Conservation (phyloP, 176 grass and related monocot genomes). For the Triticum aestivum region DNA sequence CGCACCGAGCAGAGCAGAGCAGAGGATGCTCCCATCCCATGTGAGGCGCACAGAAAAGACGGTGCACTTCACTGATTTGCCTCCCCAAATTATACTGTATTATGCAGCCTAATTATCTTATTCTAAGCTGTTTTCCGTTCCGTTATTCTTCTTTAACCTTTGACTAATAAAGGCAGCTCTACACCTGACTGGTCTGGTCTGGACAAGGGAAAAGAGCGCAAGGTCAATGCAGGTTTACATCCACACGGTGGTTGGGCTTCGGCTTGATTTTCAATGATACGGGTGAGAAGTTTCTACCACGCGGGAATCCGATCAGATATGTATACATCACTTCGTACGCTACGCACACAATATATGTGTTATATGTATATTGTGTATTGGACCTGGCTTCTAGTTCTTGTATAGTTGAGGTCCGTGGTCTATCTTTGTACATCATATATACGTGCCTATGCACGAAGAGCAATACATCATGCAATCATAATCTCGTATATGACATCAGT, state of each 20-base stretch:
- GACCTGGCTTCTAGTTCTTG: no score
- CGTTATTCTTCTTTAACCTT: neutral
- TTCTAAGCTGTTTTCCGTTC: neutral
- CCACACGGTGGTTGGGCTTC: neutral
- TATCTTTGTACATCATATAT: no score
- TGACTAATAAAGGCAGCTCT: neutral
- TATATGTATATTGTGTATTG: no score
- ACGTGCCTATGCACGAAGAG: no score
- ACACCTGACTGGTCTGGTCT: neutral
- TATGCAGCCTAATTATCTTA: no score
- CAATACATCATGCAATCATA: no score
- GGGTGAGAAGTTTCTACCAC: conserved; percentile 37
- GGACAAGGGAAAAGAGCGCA: neutral
- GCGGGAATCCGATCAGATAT: neutral
- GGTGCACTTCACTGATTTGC: neutral
- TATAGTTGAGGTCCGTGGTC: no score
- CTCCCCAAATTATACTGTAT: no score
- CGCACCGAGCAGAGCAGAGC: no score
- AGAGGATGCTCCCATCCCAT: neutral
- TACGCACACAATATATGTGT: no score
- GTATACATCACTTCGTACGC: no score
- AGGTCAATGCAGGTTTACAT: conserved; percentile 31
- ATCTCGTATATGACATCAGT: no score
- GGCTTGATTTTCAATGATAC: conserved; percentile 9
- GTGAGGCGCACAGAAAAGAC: neutral